Evolutionary conservation across 345 rosid species (phyloP), one percentile per base, ranked within the genome.

Genomic region (Ceriops decandra): DNA sequence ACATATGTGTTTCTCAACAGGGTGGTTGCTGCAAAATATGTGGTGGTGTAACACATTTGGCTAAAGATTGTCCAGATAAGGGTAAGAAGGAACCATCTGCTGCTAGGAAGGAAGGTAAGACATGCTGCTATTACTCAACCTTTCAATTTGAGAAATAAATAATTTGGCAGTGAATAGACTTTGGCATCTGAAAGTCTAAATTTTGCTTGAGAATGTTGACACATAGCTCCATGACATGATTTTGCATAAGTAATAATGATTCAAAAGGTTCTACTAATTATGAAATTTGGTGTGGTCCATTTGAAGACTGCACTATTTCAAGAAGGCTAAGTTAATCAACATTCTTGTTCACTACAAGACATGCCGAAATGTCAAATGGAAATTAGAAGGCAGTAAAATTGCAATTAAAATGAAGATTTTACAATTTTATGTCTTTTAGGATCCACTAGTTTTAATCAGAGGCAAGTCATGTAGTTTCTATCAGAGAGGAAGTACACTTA

Each of bases 1-100:
- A 46, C 56, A 16, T 56, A 22, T 54, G 26, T 60, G 63, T 59
- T 69, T 58, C 46, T 73, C 28, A 56, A 56, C 72, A 89, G 99
- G 99, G 99, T 26, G 99, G 97, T 63, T 81, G 83, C 80, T 91
- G 99, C 77, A 88, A 95, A 81, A 78, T 89, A 74, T 95, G 99
- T n/a, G 90, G 93, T 31, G 88, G 92, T 52, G 89, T 90, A 66
- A 88, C 93, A 30, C 99, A 95, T 88, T 87, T 95, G 70, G 96
- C 97, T 27, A 95, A 61, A 79, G 96, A 95, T 76, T 95, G 97
- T 59, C 93, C 97, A 22, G 83, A 88, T 72, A 95, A 88, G 87
- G 77, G 84, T 62, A 76, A 54, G 74, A 72, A 52, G 68, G 67
- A 62, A 65, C 67, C 74, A 46, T 22, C 51, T 52, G 68, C 77